Evolutionary conservation across 2,329 filamentous ascomycete species (phyloP).

Genomic region (Nothopassalora personata): DNA sequence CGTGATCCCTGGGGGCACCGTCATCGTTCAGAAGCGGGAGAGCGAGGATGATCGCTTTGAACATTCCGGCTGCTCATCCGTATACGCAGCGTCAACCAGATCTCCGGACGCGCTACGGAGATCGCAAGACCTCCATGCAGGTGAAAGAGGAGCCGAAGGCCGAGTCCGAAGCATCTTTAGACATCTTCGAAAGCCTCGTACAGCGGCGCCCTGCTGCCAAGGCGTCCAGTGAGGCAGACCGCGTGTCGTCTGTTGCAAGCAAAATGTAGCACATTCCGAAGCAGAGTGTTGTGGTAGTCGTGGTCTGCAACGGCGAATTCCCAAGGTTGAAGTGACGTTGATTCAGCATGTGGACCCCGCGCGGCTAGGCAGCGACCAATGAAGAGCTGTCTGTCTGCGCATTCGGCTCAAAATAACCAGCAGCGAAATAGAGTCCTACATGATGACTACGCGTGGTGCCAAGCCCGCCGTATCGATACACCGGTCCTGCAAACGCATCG

Average conservation of each 20-base stretch:
- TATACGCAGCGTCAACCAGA: conserved; percentile 1
- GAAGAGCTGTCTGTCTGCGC: neutral
- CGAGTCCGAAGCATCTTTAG: conserved; percentile 5
- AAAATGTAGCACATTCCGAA: neutral
- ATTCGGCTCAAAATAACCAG: neutral
- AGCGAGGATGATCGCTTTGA: neutral
- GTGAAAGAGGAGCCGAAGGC: conserved; percentile 11
- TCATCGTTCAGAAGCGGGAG: neutral
- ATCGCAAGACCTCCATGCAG: conserved; percentile 6
- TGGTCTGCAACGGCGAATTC: neutral
- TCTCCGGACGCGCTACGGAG: conserved; percentile 10
- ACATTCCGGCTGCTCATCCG: neutral
- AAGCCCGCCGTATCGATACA: neutral
- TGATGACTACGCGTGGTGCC: neutral
- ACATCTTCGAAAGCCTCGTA: neutral
- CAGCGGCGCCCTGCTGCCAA: neutral
- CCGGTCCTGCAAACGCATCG: neutral
- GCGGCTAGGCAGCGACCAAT: neutral
- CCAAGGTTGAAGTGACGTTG: neutral
- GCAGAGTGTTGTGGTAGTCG: neutral
- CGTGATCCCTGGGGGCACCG: neutral
- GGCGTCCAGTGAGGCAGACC: neutral
- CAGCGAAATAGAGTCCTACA: neutral
- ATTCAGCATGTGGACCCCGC: neutral
- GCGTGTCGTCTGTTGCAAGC: neutral